Conservation (phyloP, 2,329 filamentous ascomycete species). For the Colletotrichum paranaense region DNA sequence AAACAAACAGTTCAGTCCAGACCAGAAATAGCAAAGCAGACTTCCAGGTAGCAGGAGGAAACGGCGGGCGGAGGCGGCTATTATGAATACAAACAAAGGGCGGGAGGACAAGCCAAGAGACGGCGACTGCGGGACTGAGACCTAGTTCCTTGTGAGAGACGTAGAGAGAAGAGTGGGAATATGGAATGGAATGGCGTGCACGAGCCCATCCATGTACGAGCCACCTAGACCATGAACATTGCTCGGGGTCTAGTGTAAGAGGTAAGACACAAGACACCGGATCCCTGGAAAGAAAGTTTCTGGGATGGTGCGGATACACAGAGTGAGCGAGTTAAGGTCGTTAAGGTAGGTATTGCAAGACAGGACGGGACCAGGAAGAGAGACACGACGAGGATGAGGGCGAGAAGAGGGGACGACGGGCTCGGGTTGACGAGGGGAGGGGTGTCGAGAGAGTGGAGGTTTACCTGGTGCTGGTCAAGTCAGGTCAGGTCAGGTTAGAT, state of each 20-base stretch:
- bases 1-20: slow-evolving; percentile 25
- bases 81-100: slow-evolving; percentile 33
- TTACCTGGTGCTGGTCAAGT: background rate
- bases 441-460: background rate
- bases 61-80: slow-evolving; percentile 30
- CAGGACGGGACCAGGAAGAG: background rate
- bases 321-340: background rate
- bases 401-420: background rate
- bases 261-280: slow-evolving; percentile 25
- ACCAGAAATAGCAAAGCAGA: slow-evolving; percentile 29
- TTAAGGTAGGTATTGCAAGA: background rate
- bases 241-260: slow-evolving; percentile 19
- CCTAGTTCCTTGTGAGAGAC: slow-evolving; percentile 9
- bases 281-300: slow-evolving; percentile 19
- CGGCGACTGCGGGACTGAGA: slow-evolving; percentile 32
- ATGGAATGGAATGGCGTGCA: slow-evolving; percentile 25
- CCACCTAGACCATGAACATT: slow-evolving; percentile 22
- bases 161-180: slow-evolving; percentile 18
- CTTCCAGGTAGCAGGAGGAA: slow-evolving; percentile 14
- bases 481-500: background rate
- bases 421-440: background rate
- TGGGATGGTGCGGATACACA: background rate
- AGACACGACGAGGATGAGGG: background rate
- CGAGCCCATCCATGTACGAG: slow-evolving; percentile 24
- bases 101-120: background rate